Percentiles rank a stretch among this genome's conserved stretches.
These are phyloP conservation scores for Chytriomyces confervae DNA, from an alignment of 192 early-diverging fungal genomes.

Conservation along the genomic window DNA sequence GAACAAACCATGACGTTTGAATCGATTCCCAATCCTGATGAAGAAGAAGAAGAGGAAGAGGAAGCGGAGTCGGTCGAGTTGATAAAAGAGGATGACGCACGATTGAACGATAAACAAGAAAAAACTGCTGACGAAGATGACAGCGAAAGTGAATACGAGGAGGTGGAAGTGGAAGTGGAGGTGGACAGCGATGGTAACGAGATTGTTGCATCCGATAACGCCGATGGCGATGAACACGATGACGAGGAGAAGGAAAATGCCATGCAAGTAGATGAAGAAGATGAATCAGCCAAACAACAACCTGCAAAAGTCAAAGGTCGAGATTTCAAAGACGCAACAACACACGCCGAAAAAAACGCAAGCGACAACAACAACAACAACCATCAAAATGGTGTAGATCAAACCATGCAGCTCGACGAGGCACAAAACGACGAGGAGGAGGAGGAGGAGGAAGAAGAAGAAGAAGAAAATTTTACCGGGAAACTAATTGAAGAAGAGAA, in stretches of 20 bases:
- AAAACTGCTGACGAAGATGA: neutral
- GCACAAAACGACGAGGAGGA: neutral
- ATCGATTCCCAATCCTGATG: too few relatives aligned
- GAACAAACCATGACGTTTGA: too few relatives aligned
- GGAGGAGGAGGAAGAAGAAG: neutral
- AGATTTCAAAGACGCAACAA: neutral
- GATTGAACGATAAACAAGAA: neutral
- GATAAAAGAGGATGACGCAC: neutral
- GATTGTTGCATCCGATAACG: neutral
- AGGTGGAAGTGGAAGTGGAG: conserved; percentile 16
- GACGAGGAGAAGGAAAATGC: neutral
- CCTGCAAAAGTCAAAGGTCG: neutral
- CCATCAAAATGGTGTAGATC: neutral
- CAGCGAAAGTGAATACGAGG: conserved; percentile 18
- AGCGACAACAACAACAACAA: neutral
- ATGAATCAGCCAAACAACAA: neutral
- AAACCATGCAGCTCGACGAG: neutral
- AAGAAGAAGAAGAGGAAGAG: neutral
- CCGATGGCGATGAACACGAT: neutral
- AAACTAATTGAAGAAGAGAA: neutral
- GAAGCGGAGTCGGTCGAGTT: neutral
- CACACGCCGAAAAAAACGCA: neutral
- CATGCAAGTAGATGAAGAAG: neutral
- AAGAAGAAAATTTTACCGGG: neutral
- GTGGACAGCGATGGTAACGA: conserved; percentile 8